Percentiles rank a stretch among this genome's conserved stretches.
Evolutionary conservation across 2,329 filamentous ascomycete genomes (phyloP).

Genomic region (Alternaria viburni): DNA sequence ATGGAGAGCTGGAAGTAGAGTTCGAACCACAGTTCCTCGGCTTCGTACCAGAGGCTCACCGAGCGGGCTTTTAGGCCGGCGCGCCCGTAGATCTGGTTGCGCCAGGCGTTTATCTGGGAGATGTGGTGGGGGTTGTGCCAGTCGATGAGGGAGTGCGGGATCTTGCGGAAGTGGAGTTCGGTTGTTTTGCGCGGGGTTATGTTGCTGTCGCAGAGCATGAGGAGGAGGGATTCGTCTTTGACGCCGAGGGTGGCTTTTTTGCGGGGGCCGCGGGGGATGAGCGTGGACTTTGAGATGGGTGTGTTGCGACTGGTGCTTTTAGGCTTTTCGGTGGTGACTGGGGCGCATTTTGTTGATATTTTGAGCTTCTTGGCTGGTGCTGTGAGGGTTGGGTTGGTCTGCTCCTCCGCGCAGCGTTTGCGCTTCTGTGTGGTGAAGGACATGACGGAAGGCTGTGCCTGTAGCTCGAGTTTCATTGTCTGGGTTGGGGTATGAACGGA

Average conservation of each 20-base stretch:
- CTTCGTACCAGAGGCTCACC: constrained; percentile 19
- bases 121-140: constrained; percentile 26
- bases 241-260: constrained; percentile 12
- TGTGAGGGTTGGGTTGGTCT: neutral
- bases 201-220: constrained; percentile 19
- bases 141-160: constrained; percentile 22
- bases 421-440: neutral
- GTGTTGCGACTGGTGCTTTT: neutral
- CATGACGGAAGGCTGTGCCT: neutral
- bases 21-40: constrained; percentile 28
- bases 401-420: neutral
- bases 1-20: constrained; percentile 26
- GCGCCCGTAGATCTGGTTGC: constrained; percentile 31
- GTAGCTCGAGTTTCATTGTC: neutral
- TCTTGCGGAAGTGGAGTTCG: constrained; percentile 26
- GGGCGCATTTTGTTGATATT: too few relatives aligned
- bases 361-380: neutral
- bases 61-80: constrained; percentile 24
- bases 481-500: neutral
- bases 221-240: constrained; percentile 14
- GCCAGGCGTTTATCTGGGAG: constrained; percentile 30
- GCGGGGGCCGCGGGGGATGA: constrained; percentile 17
- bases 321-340: neutral
- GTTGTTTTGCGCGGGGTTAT: constrained; percentile 1
- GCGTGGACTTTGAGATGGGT: neutral